Percentiles rank a stretch among this genome's conserved stretches.
phyloP scores from a whole-genome alignment of 129 eudicot species.

The Smallanthus sonchifolius region DNA sequence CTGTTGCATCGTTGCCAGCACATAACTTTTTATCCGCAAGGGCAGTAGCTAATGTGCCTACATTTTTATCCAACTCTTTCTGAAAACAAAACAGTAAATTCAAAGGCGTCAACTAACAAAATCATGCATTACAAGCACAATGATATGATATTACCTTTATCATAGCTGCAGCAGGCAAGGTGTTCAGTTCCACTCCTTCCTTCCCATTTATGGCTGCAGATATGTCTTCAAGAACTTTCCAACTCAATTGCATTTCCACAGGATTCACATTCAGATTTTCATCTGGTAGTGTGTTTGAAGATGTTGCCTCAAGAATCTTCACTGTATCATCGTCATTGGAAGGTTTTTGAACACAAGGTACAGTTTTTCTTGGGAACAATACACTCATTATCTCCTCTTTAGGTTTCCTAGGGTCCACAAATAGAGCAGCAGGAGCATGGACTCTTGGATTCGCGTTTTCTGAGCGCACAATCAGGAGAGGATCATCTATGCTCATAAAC shows the following conservation, averaged over 20 bases:
- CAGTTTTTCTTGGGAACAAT: constrained; percentile 28
- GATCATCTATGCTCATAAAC: constrained; percentile 44
- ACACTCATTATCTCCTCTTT: constrained; percentile 34
- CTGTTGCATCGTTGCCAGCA: constrained; percentile 18
- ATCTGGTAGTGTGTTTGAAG: not conserved
- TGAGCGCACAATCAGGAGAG: constrained; percentile 42
- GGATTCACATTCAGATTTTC: not conserved
- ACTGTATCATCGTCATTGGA: not conserved
- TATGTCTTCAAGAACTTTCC: constrained; percentile 22
- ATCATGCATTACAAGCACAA: not conserved
- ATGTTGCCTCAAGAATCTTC: not conserved
- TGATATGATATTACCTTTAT: constrained; percentile 34
- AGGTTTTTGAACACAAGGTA: not conserved
- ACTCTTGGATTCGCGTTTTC: constrained; percentile 6
- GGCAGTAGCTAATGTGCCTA: constrained; percentile 13
- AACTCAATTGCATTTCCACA: constrained; percentile 1
- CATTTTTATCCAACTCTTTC: constrained; percentile 30
- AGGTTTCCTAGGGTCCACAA: constrained; percentile 33
- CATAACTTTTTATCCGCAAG: not conserved
- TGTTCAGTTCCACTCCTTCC: constrained; percentile 7
- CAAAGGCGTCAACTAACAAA: not conserved
- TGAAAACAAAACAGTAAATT: not conserved
- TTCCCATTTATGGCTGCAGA: constrained; percentile 18
- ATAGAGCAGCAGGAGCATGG: constrained; percentile 32
- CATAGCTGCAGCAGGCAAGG: constrained; percentile 11